Conservation (phyloP, 2,329 filamentous ascomycete genomes). For the Knufia petricola region DNA sequence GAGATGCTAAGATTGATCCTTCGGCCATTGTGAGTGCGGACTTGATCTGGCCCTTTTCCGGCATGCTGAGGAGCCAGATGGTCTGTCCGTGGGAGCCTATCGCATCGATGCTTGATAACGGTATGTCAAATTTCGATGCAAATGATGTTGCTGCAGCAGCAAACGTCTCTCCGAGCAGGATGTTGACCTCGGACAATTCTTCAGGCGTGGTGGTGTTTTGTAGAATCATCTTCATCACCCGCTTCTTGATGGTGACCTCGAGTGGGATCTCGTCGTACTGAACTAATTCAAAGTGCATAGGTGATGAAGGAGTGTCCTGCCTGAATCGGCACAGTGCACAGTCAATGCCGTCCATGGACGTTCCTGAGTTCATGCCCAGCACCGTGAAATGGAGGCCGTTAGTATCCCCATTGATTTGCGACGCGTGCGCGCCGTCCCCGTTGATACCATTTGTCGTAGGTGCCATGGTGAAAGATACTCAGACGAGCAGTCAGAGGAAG, state of each 20-base stretch:
- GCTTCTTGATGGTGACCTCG: slow-evolving; percentile 44
- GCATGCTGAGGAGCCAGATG: slow-evolving; percentile 48
- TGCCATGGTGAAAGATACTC: no score
- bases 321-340: slow-evolving; percentile 49
- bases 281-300: slow-evolving; percentile 49
- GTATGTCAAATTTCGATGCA: slow-evolving; percentile 35
- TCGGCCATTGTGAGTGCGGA: slow-evolving; percentile 50
- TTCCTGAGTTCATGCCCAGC: slow-evolving; percentile 46
- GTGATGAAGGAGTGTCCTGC: slow-evolving; percentile 42
- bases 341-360: slow-evolving; percentile 50
- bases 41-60: slow-evolving; percentile 37
- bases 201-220: slow-evolving; percentile 45
- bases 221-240: slow-evolving; percentile 49
- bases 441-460: no score
- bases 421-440: no score
- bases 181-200: slow-evolving; percentile 48
- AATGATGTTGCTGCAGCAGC: slow-evolving; percentile 44
- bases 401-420: slow-evolving; percentile 2
- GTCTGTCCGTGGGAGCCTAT: slow-evolving; percentile 52
- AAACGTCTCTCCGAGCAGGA: slow-evolving; percentile 48
- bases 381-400: slow-evolving; percentile 38
- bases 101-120: slow-evolving; percentile 41
- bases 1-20: slow-evolving; percentile 44
- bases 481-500: no score
- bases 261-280: slow-evolving; percentile 49